phyloP scores from a whole-genome alignment of 2,329 filamentous ascomycete genomes.

The Talaromyces sp. region DNA sequence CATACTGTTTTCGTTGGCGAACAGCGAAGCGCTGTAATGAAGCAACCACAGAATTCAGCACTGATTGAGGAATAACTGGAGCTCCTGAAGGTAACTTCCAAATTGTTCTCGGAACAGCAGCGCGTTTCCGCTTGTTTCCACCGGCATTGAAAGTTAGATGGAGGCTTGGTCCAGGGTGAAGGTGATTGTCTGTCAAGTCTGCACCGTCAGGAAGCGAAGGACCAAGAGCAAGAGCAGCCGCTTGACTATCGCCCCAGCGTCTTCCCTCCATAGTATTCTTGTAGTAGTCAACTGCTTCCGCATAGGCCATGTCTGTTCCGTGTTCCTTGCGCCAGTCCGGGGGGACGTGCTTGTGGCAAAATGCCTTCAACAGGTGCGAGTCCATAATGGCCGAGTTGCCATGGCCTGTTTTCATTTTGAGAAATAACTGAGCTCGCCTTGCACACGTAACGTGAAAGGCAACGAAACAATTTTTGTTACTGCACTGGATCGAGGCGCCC shows the following conservation, averaged over 20 bases:
- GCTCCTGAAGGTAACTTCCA: conserved; percentile 95
- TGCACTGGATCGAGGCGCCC: conserved; percentile 97
- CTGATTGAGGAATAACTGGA: conserved; percentile 83
- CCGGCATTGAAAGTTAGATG: conserved; percentile 50
- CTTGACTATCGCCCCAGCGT: conserved; percentile 87
- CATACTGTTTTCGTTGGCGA: conserved; percentile 83
- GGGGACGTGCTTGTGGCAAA: conserved; percentile 92
- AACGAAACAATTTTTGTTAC: conserved; percentile 93
- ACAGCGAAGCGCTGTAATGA: conserved; percentile 78
- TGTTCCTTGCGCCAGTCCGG: conserved; percentile 83
- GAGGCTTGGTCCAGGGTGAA: conserved; percentile 33
- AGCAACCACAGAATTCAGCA: conserved; percentile 78
- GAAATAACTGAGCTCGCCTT: conserved; percentile 74
- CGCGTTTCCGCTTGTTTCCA: conserved; percentile 54
- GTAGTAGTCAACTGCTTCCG: conserved; percentile 82
- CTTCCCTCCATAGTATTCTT: conserved; percentile 80
- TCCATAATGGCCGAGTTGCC: conserved; percentile 73
- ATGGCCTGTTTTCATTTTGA: conserved; percentile 94
- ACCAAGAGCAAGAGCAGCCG: conserved; percentile 73
- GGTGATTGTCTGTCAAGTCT: conserved; percentile 42
- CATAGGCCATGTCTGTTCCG: conserved; percentile 71
- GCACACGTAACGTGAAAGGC: conserved; percentile 98
- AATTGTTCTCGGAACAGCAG: conserved; percentile 55
- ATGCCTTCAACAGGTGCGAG: conserved; percentile 80
- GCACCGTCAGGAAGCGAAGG: conserved; percentile 55